A percentile compares a stretch with the other conserved stretches of the same genome.
These are phyloP conservation scores for Aspergillus persii DNA, from an alignment of 2,329 filamentous ascomycete genomes.

Conservation along the genomic window DNA sequence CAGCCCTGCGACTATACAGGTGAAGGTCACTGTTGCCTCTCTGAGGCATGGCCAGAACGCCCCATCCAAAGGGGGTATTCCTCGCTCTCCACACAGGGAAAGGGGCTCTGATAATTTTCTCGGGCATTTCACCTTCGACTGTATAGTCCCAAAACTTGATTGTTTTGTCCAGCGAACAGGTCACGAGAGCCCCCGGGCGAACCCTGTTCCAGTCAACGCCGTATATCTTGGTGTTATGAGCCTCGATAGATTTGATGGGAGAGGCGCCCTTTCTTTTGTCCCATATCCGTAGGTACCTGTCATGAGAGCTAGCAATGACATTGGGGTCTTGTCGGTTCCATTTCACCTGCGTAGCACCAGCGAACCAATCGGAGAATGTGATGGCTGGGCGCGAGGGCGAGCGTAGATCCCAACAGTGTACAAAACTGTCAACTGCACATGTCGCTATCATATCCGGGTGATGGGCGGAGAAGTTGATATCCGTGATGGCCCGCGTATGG, in stretches of 20 bases:
- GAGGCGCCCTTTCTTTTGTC: conserved; percentile 76
- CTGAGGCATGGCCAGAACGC: conserved; percentile 87
- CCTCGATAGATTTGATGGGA: conserved; percentile 79
- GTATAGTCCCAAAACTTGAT: conserved; percentile 92
- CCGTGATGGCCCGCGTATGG: conserved; percentile 84
- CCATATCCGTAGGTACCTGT: conserved; percentile 85
- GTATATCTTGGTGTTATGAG: conserved; percentile 91
- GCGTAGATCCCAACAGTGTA: conserved; percentile 88
- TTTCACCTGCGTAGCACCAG: conserved; percentile 91
- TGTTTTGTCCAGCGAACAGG: conserved; percentile 85
- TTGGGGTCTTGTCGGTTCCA: conserved; percentile 87
- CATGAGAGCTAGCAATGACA: conserved; percentile 85
- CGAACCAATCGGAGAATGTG: conserved; percentile 89
- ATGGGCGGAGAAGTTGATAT: conserved; percentile 93
- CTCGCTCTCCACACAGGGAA: conserved; percentile 90
- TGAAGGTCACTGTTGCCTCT: conserved; percentile 81
- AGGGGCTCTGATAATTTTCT: conserved; percentile 74
- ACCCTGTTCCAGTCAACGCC: conserved; percentile 92
- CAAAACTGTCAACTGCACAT: conserved; percentile 88
- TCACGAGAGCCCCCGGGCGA: conserved; percentile 68
- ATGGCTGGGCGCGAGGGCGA: conserved; percentile 69
- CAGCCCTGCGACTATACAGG: conserved; percentile 68
- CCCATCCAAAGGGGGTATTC: conserved; percentile 85
- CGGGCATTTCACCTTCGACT: conserved; percentile 61
- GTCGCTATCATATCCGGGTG: conserved; percentile 87